These are phyloP conservation scores for Globisporangium paroecandrum DNA, from an alignment of 352 stramenopile genomes.

Conservation along the genomic window DNA sequence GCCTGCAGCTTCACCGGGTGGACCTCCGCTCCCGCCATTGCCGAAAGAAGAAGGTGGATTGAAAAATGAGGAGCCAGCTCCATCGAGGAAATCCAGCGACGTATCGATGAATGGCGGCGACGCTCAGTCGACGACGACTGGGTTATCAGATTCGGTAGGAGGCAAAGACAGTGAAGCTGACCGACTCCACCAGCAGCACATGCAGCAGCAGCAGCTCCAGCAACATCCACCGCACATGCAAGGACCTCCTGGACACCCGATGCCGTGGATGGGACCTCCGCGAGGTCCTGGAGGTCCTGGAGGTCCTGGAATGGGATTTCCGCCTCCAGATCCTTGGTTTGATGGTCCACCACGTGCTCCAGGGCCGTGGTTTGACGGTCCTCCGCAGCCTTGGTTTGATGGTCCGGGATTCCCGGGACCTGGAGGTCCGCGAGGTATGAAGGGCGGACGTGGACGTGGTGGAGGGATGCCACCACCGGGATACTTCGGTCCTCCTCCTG, in stretches of 20 bases:
- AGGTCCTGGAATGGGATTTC: conserved; percentile 56
- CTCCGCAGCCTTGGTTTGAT: conserved; percentile 74
- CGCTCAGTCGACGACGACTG: neutral
- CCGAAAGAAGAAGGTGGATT: conserved; percentile 24
- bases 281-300: conserved; percentile 40
- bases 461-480: conserved; percentile 55
- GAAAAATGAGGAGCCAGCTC: conserved; percentile 7
- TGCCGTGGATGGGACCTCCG: conserved; percentile 33
- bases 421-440: conserved; percentile 27
- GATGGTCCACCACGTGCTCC: conserved; percentile 57
- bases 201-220: conserved; percentile 18
- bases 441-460: conserved; percentile 46
- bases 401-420: conserved; percentile 55
- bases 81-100: conserved; percentile 16
- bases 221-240: conserved; percentile 19
- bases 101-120: conserved; percentile 1
- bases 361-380: conserved; percentile 74
- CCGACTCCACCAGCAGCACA: conserved; percentile 18
- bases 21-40: conserved; percentile 36
- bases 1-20: neutral
- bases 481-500: conserved; percentile 63
- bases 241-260: conserved; percentile 29
- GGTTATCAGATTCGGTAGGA: neutral
- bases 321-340: conserved; percentile 61
- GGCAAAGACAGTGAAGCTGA: conserved; percentile 20